A percentile compares a stretch with the other conserved stretches of the same genome.
Conservation (phyloP, 495 filamentous ascomycete species). For the Penicillium manginii region DNA sequence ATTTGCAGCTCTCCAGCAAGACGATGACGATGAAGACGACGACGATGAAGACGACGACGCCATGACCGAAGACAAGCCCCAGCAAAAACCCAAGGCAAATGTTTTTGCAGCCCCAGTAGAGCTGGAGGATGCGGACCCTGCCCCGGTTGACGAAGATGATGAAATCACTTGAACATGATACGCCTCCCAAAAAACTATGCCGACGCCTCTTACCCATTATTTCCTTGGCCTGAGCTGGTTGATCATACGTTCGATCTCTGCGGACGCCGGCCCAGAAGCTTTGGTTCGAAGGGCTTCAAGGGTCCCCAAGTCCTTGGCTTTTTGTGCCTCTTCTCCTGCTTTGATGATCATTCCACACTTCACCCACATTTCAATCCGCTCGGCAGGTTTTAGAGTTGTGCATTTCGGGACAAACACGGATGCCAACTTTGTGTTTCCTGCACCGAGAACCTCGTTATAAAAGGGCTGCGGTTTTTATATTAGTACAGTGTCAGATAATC, state of each 20-base stretch:
- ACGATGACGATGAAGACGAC: constrained; percentile 22
- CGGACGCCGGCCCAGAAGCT: constrained; percentile 56
- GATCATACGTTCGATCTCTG: constrained; percentile 67
- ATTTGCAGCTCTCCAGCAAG: constrained; percentile 37
- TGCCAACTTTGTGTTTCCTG: constrained; percentile 88
- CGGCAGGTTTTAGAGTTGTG: constrained; percentile 60
- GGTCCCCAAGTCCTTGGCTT: constrained; percentile 73
- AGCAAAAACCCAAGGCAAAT: constrained; percentile 20
- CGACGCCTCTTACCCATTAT: constrained; percentile 29
- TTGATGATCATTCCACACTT: constrained; percentile 91
- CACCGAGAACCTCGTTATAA: constrained; percentile 84
- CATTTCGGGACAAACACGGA: constrained; percentile 88
- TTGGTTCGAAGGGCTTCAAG: constrained; percentile 61
- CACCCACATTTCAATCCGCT: constrained; percentile 89
- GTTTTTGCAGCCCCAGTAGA: constrained; percentile 14
- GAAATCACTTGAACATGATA: constrained; percentile 45
- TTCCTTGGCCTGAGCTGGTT: constrained; percentile 55
- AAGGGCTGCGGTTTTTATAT: constrained; percentile 64
- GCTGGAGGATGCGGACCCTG: constrained; percentile 25
- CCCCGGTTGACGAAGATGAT: constrained; percentile 41
- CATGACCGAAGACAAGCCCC: constrained; percentile 38
- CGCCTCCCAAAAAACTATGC: constrained; percentile 4
- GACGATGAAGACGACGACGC: constrained; percentile 28
- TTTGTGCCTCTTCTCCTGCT: constrained; percentile 90
- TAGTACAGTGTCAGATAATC: constrained; percentile 7